Percentiles rank a stretch among this genome's conserved stretches.
phyloP scores from a whole-genome alignment of 2,329 filamentous ascomycete genomes.

The Diaporthe helianthi region DNA sequence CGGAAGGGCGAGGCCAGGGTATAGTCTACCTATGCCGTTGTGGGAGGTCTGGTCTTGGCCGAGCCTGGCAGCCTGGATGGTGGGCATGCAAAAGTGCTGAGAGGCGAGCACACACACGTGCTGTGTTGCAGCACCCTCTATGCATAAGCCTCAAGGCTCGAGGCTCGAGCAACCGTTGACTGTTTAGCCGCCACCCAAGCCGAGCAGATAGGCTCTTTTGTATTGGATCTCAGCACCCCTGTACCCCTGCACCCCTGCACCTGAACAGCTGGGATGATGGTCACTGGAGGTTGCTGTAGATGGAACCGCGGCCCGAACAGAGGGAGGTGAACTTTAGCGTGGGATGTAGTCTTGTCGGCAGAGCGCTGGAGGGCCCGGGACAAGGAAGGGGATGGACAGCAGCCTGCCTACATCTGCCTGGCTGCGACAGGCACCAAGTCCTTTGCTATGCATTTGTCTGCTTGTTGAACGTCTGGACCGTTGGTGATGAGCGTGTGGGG shows the following conservation, averaged over 20 bases:
- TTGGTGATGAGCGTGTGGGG: neutral
- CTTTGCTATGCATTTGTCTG: neutral
- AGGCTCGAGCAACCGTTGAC: slow-evolving; percentile 2
- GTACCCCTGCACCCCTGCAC: slow-evolving; percentile 17
- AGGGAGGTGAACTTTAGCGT: neutral
- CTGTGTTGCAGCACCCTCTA: slow-evolving; percentile 1
- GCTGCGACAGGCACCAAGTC: neutral
- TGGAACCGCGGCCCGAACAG: slow-evolving; percentile 18
- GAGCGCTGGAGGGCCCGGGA: neutral
- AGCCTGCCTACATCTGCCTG: neutral
- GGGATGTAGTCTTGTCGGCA: neutral
- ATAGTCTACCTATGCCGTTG: neutral
- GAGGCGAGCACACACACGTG: slow-evolving; percentile 17
- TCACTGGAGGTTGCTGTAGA: slow-evolving; percentile 25
- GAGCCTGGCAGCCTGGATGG: too few species aligned
- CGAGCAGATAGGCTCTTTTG: neutral
- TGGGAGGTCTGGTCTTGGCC: neutral
- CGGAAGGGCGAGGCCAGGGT: slow-evolving; percentile 8
- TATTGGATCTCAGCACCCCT: slow-evolving; percentile 15
- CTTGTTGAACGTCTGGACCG: neutral
- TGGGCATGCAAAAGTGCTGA: neutral
- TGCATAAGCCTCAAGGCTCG: neutral
- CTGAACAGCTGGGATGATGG: slow-evolving; percentile 1
- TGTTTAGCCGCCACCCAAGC: neutral
- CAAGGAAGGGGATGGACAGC: neutral